Percentiles rank a stretch among this genome's conserved stretches.
Evolutionary conservation across 1,284 basidiomycete species (phyloP).

Genomic region (Cerrena zonata): DNA sequence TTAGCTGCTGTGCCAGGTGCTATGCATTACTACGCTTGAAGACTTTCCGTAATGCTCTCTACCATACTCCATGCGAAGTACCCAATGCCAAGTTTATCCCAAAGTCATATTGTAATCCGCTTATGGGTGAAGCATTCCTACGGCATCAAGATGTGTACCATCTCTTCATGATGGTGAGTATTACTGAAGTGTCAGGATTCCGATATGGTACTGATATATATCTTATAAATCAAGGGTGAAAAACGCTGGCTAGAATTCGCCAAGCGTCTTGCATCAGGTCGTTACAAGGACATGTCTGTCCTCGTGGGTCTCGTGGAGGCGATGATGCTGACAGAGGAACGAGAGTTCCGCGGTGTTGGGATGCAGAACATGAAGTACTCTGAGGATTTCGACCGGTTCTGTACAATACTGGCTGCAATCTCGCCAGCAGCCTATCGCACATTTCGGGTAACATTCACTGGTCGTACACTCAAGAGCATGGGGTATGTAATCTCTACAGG

Average conservation of each 20-base stretch:
- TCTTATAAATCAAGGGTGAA: neutral
- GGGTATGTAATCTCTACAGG: neutral
- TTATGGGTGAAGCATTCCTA: neutral
- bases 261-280: neutral
- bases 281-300: neutral
- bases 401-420: slow-evolving; percentile 1
- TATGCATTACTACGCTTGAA: neutral
- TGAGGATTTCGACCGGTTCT: neutral
- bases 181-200: no score
- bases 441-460: neutral
- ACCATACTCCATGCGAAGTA: neutral
- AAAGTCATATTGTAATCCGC: neutral
- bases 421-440: neutral
- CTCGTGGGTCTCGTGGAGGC: neutral
- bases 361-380: slow-evolving; percentile 2
- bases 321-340: neutral
- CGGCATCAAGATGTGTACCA: neutral
- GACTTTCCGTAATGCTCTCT: neutral
- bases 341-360: neutral
- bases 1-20: neutral
- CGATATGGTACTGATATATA: no score
- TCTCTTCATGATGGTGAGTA: neutral
- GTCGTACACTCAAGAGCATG: neutral
- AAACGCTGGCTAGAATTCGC: neutral
- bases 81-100: neutral